These are phyloP conservation scores for Pisolithus thermaeus DNA, from an alignment of 1,284 basidiomycete genomes.

Conservation along the genomic window DNA sequence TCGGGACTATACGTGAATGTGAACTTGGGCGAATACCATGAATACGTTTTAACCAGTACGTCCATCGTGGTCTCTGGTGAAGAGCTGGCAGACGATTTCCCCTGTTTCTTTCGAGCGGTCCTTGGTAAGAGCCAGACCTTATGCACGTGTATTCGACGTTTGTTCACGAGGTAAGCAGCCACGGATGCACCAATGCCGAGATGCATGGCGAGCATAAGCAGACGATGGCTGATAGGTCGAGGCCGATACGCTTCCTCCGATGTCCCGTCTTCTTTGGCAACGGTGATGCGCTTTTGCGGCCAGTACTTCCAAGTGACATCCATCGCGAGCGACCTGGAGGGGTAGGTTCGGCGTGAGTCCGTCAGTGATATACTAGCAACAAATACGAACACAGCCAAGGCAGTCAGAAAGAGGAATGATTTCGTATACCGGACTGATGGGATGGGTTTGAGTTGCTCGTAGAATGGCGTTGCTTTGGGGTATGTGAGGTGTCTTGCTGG, in stretches of 20 bases:
- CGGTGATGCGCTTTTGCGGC: not conserved
- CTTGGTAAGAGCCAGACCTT: constrained; percentile 27
- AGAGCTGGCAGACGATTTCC: constrained; percentile 13
- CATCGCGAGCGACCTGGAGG: not conserved
- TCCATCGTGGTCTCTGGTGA: not conserved
- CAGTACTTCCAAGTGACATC: not conserved
- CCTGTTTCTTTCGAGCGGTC: not conserved
- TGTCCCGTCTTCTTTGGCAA: constrained; percentile 6
- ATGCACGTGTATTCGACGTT: constrained; percentile 23
- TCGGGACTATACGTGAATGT: not conserved
- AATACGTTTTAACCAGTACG: not conserved
- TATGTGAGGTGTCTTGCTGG: not conserved
- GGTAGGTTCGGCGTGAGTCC: not conserved
- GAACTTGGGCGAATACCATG: not conserved
- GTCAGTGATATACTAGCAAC: not conserved
- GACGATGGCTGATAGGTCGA: constrained; percentile 26
- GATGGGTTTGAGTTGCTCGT: not conserved
- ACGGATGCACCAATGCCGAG: constrained; percentile 25
- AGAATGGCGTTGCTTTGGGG: not conserved
- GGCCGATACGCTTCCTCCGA: constrained; percentile 1
- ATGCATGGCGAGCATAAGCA: constrained; percentile 24
- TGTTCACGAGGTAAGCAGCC: constrained; percentile 22
- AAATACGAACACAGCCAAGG: not conserved
- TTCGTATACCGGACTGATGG: not conserved
- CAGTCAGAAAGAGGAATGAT: not conserved